phyloP scores from a whole-genome alignment of 2,329 filamentous ascomycete genomes.

The Exserohilum rostratum region DNA sequence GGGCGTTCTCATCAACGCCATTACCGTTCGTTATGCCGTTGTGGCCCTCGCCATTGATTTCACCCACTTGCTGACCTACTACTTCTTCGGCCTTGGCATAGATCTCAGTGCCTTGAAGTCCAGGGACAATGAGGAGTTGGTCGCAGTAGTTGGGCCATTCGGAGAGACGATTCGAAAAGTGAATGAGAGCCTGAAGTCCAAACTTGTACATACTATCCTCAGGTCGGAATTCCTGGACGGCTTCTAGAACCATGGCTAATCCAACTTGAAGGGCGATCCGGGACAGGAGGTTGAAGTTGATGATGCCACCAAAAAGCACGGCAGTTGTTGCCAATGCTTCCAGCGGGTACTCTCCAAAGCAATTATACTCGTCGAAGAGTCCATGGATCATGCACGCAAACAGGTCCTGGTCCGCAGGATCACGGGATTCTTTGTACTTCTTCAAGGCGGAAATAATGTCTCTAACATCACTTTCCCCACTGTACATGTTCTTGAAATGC shows the following conservation, averaged over 20 bases:
- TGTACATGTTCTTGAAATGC: conserved; percentile 98
- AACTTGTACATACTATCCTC: conserved; percentile 98
- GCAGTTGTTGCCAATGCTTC: conserved; percentile 95
- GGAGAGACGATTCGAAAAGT: conserved; percentile 78
- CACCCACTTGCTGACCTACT: conserved; percentile 69
- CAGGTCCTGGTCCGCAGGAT: conserved; percentile 85
- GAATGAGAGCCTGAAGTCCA: conserved; percentile 90
- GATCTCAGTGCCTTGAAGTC: conserved; percentile 82
- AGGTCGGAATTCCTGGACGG: conserved; percentile 81
- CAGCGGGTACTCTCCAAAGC: conserved; percentile 94
- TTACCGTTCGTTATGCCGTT: conserved; percentile 70
- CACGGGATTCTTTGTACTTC: conserved; percentile 84
- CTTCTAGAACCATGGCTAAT: conserved; percentile 97
- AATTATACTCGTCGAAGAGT: conserved; percentile 94
- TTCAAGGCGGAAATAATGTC: conserved; percentile 85
- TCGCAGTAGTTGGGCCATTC: conserved; percentile 98
- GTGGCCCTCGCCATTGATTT: conserved; percentile 56
- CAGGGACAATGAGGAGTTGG: conserved; percentile 80
- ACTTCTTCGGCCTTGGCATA: conserved; percentile 83
- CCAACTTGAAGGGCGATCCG: conserved; percentile 90
- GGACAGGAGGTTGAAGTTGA: conserved; percentile 89
- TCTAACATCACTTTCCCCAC: conserved; percentile 83
- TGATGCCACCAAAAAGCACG: conserved; percentile 94
- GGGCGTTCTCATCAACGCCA: conserved; percentile 66
- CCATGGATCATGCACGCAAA: conserved; percentile 99